phyloP scores from a whole-genome alignment of 2,329 filamentous ascomycete genomes.

The Aspergillus eucalypticola region DNA sequence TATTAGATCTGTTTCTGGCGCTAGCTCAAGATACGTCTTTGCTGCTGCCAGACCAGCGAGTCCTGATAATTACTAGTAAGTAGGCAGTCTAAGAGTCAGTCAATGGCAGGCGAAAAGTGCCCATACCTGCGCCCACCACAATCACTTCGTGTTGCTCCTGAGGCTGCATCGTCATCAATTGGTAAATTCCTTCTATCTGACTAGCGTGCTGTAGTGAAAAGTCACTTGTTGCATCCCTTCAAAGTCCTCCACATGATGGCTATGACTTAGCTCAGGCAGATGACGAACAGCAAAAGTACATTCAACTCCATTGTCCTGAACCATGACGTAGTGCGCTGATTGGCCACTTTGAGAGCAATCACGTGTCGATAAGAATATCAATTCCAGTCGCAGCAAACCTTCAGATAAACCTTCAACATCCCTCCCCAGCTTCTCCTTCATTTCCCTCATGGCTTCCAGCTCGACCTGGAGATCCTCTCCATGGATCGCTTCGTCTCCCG shows the following conservation, averaged over 20 bases:
- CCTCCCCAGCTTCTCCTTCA: neutral
- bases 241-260: too few relatives aligned
- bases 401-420: neutral
- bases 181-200: too few relatives aligned
- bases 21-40: constrained; percentile 11
- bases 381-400: neutral
- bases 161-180: neutral
- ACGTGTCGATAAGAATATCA: constrained; percentile 1
- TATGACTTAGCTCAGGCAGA: too few relatives aligned
- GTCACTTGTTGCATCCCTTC: too few relatives aligned
- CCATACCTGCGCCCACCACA: constrained; percentile 1
- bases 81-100: neutral
- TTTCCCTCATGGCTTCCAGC: constrained; percentile 21
- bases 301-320: neutral
- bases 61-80: neutral
- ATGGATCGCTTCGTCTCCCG: constrained; percentile 46
- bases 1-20: neutral
- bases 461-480: constrained; percentile 22
- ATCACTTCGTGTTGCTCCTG: neutral
- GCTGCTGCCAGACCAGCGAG: constrained; percentile 9
- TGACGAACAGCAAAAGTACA: neutral
- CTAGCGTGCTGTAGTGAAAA: too few relatives aligned
- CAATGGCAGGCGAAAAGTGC: too few relatives aligned
- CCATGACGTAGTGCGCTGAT: constrained; percentile 20
- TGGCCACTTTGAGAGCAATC: constrained; percentile 31